Evolutionary conservation across 768 basidiomycete genomes (phyloP).

Genomic region (Pulveroboletus sp.): DNA sequence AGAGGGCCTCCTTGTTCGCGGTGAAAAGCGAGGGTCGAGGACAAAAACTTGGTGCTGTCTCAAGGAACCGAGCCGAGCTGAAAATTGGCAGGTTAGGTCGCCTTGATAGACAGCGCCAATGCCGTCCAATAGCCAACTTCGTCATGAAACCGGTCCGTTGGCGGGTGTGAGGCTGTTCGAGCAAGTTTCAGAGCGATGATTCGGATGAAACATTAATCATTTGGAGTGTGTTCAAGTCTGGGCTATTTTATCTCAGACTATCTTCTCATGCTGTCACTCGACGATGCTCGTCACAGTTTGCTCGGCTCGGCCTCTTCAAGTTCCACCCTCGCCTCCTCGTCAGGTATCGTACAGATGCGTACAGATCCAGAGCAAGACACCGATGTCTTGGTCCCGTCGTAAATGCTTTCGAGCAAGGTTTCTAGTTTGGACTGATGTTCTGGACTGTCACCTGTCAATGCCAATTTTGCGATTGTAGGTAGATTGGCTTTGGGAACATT

Average conservation of each 20-base stretch:
- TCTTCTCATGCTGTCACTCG: not conserved
- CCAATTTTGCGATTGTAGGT: conserved; percentile 43
- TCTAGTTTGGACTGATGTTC: conserved; percentile 39
- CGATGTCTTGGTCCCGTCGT: conserved; percentile 15
- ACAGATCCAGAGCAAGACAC: too few relatives aligned
- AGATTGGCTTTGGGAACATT: conserved; percentile 61
- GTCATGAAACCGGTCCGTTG: conserved; percentile 13
- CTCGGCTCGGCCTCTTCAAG: too few relatives aligned
- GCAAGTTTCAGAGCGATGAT: not conserved
- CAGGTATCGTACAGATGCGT: too few relatives aligned
- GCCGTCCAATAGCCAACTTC: conserved; percentile 5
- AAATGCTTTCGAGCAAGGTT: conserved; percentile 48
- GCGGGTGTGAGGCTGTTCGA: not conserved
- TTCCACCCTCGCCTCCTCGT: too few relatives aligned
- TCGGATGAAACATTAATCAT: conserved; percentile 13
- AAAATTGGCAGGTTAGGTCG: conserved; percentile 6
- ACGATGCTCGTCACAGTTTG: too few relatives aligned
- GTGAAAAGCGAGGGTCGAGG: not conserved
- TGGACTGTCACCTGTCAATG: conserved; percentile 32
- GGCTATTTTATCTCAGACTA: not conserved
- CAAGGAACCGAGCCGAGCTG: conserved; percentile 11
- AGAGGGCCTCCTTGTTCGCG: not conserved
- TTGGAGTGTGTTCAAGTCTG: not conserved
- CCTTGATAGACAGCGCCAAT: conserved; percentile 13
- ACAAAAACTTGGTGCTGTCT: conserved; percentile 1